A percentile compares a stretch with the other conserved stretches of the same genome.
phyloP scores from a whole-genome alignment of 129 eudicot genomes.

The Sambucus nigra region DNA sequence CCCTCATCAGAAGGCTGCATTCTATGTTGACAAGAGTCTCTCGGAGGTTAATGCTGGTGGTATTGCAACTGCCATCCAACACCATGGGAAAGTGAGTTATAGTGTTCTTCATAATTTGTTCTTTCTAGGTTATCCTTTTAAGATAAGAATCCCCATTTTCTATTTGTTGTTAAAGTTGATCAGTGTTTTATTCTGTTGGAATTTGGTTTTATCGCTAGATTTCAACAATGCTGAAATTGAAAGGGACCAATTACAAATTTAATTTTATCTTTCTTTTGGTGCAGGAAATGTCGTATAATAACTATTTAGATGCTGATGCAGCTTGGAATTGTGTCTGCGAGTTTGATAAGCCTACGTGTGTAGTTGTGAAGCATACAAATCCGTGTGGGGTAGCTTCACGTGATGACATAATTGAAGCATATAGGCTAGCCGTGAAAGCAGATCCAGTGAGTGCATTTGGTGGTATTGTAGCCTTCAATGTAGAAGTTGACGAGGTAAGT shows the following conservation, averaged over 20 bases:
- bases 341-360: constrained; percentile 81
- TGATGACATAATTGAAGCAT: constrained; percentile 81
- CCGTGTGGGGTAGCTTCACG: constrained; percentile 99
- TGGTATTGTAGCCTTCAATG: constrained; percentile 96
- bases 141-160: not conserved
- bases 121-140: not conserved
- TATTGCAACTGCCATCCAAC: constrained; percentile 88
- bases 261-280: not conserved
- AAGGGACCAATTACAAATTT: not conserved
- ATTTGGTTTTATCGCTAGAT: no score
- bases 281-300: constrained; percentile 98
- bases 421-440: constrained; percentile 84
- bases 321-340: constrained; percentile 99
- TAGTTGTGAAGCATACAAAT: constrained; percentile 92
- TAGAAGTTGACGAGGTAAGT: constrained; percentile 83
- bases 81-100: constrained; percentile 76
- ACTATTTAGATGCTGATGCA: constrained; percentile 94
- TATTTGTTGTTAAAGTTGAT: not conserved
- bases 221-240: not conserved
- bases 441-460: constrained; percentile 99
- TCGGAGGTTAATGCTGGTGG: constrained; percentile 94
- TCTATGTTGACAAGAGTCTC: constrained; percentile 80
- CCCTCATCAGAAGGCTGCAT: constrained; percentile 96
- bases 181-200: not conserved
- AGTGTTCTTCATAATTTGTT: not conserved